Conservation (phyloP, 2,329 filamentous ascomycete genomes). For the Hymenotorrendiella dingleyae region DNA sequence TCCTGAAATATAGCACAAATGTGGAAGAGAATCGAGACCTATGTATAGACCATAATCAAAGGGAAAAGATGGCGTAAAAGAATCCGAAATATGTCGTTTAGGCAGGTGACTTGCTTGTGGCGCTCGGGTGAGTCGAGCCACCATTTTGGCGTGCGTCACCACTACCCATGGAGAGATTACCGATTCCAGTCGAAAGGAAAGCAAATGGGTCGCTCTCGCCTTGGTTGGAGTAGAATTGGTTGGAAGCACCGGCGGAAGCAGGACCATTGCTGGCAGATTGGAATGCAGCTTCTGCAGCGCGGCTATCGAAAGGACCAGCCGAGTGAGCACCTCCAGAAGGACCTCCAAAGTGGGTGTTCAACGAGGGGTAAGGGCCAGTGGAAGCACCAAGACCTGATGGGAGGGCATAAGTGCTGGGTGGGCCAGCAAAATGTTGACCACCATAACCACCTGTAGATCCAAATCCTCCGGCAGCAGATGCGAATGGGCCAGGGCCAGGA, state of each 20-base stretch:
- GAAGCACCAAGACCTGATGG: conserved; percentile 79
- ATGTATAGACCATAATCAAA: conserved; percentile 26
- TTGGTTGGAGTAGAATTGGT: conserved; percentile 58
- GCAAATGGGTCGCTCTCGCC: conserved; percentile 71
- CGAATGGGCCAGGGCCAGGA: conserved; percentile 70
- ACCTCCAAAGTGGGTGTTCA: conserved; percentile 74
- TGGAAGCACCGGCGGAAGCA: conserved; percentile 68
- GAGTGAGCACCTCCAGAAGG: conserved; percentile 74
- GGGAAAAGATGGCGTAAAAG: conserved; percentile 21
- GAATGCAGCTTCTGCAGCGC: conserved; percentile 90
- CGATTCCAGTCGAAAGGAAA: conserved; percentile 70
- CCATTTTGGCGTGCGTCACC: conserved; percentile 59
- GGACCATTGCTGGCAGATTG: conserved; percentile 79
- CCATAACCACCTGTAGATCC: conserved; percentile 57
- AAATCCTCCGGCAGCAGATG: conserved; percentile 63
- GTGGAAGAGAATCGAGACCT: conserved; percentile 24
- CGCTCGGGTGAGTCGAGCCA: conserved; percentile 29
- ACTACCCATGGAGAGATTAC: conserved; percentile 65
- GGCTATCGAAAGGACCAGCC: conserved; percentile 84
- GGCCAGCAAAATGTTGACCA: conserved; percentile 78
- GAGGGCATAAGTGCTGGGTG: conserved; percentile 82
- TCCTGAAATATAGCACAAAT: conserved; percentile 31
- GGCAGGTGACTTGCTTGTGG: conserved; percentile 32
- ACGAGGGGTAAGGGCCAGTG: conserved; percentile 71
- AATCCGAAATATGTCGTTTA: conserved; percentile 19